Base-by-base conservation (phyloP, 2,329 filamentous ascomycete genomes). In the Alternaria panax region DNA sequence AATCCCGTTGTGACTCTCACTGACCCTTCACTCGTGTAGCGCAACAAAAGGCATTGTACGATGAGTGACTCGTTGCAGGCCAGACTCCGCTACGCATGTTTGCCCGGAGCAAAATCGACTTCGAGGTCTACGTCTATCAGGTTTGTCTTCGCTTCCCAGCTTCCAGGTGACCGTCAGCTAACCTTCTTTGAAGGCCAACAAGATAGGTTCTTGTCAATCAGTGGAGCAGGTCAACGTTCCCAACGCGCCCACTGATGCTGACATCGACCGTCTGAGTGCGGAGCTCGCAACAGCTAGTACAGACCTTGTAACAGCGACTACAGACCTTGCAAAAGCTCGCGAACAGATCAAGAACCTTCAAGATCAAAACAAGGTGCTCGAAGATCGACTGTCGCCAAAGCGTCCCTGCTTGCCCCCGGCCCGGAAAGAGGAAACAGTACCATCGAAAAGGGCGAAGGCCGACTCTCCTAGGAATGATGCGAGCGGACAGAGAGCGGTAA, bases 251-350 rank as follows among this genome's bases (percentile, higher is more conserved):
- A n/a, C 28, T 30, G 28, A 11, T 34, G 14, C 12, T 16, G 92
- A 97, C 80, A 91, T 99, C 68, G 85, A 87, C 45, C 86, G 87
- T 45, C 83, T 99, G 65, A 91, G 90, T 50, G 85, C 86, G 47
- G 90, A 97, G 75, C 86, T 99, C 34, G 88, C 92, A 60, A 86
- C 84, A 28, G 90, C n/a, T n/a, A n/a, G n/a, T n/a, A n/a, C n/a
- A n/a, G n/a, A n/a, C n/a, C n/a, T n/a, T n/a, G n/a, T n/a, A n/a
- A n/a, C n/a, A n/a, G n/a, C n/a, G 65, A 91, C 90, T 50, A 85
- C 86, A 47, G 90, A 97, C 75, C 86, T 99, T 36, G 88, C 92
- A 60, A 86, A 84, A 28, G 90, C 93, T 12, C 83, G 82, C 52
- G 84, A 87, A 66, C 84, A 88, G 69, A 84, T 89, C 65, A 83